Evolutionary conservation across 73 alveolate genomes (phyloP), one percentile per base, ranked within the genome.

Genomic region (Diophrys sp.): DNA sequence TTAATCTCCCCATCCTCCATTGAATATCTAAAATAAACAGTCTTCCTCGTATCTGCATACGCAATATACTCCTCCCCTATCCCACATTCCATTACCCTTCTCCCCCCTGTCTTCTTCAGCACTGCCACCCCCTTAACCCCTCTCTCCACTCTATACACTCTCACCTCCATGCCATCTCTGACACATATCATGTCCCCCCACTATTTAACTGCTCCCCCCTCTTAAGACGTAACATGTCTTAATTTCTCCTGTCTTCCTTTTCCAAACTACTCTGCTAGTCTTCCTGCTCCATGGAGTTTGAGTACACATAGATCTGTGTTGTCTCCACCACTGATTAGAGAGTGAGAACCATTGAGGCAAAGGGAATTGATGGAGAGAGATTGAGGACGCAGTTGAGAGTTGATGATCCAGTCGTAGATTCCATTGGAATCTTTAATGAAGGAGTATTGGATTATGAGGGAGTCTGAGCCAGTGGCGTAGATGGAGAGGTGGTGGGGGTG

Each of bases 401-500:
- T 44, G 18, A 44, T 44, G 62, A 44, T 44, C 62, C 62, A 44
- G 62, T 44, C 62, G 18, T 44, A 44, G 5, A 18, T 44, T 44
- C 62, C 62, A 25, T 23, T 68, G 1, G 25, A 44, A 18, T 28
- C 75, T 2, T 28, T 31, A 23, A 28, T 28, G 54, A 68, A 68
- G 5, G 23, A 25, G 54, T 68, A 68, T 2, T 25, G 26, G 55
- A 81, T 28, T 28, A 85, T 70, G 54, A 83, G 68, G 18, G 90
- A 80, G 69, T 93, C 98, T 5, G 71, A 79, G 5, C 98, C 98
- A 31, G 95, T 56, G 25, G 92, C 94, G 81, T 93, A 93, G n/a
- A 90, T 87, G 23, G 91, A 78, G 1, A 74, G 29, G 67, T 29
- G 71, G 1, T 80, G 74, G 5, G 67, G 83, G 78, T 90, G 90